Percentiles rank a stretch among this genome's conserved stretches.
These are phyloP conservation scores for Schizochytrium sp. DNA, from an alignment of 108 stramenopile species.

Conservation along the genomic window DNA sequence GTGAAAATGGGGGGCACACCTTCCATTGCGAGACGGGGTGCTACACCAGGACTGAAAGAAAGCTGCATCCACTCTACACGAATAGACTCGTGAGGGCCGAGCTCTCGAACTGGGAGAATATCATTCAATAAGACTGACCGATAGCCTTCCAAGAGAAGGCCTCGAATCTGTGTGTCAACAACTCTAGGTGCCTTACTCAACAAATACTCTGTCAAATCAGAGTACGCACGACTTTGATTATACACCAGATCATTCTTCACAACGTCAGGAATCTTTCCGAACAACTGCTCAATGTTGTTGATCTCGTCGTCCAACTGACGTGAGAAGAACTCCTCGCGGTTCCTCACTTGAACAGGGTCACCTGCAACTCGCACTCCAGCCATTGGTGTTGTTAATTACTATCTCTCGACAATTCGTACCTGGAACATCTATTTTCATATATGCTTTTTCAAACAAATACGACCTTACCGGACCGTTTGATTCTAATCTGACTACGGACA, in stretches of 20 bases:
- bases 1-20: slow-evolving; percentile 33
- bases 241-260: background rate
- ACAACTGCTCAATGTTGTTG: background rate
- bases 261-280: background rate
- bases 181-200: background rate
- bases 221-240: background rate
- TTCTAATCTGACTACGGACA: background rate
- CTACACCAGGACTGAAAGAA: background rate
- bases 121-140: background rate
- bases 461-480: background rate
- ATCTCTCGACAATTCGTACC: background rate
- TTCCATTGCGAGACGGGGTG: background rate
- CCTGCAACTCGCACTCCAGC: background rate
- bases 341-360: background rate
- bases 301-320: background rate
- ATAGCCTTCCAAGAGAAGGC: slow-evolving; percentile 4
- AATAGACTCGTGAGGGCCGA: background rate
- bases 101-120: background rate
- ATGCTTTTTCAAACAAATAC: background rate
- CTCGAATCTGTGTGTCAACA: background rate
- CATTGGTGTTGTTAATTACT: background rate
- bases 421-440: background rate
- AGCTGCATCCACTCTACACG: background rate
- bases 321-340: background rate
- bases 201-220: background rate